Evolutionary conservation across 768 basidiomycete genomes (phyloP).

Genomic region (Lepiota venenata): DNA sequence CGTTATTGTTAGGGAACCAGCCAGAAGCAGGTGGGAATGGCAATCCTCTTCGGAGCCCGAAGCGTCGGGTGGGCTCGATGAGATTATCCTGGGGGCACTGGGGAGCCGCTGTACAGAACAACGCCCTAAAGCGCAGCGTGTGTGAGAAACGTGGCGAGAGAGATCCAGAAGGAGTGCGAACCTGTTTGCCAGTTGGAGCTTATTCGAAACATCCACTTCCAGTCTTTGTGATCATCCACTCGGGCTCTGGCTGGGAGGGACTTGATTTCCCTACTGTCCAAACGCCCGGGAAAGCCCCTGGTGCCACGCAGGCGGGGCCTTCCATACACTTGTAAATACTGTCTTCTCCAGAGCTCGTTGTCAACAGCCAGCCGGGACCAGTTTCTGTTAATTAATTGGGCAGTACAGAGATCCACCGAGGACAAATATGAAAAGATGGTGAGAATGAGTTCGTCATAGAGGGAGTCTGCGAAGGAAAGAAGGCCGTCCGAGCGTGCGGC

Average conservation of each 20-base stretch:
- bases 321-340: slow-evolving; percentile 65
- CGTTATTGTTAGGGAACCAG: slow-evolving; percentile 56
- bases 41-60: slow-evolving; percentile 8
- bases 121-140: slow-evolving; percentile 45
- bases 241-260: slow-evolving; percentile 53
- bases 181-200: slow-evolving; percentile 82
- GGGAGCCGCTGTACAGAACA: slow-evolving; percentile 46
- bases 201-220: slow-evolving; percentile 88
- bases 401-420: slow-evolving; percentile 62
- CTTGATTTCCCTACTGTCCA: slow-evolving; percentile 56
- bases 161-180: slow-evolving; percentile 25
- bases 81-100: background rate
- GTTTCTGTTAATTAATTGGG: slow-evolving; percentile 58
- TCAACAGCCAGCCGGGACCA: slow-evolving; percentile 68
- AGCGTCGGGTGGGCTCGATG: slow-evolving; percentile 5
- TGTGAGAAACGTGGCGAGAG: slow-evolving; percentile 16
- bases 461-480: slow-evolving; percentile 46
- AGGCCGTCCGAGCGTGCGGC: slow-evolving; percentile 12
- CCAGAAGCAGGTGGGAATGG: slow-evolving; percentile 48
- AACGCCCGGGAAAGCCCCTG: slow-evolving; percentile 53
- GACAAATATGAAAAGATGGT: slow-evolving; percentile 71
- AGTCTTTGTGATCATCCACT: slow-evolving; percentile 46
- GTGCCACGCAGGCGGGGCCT: slow-evolving; percentile 65
- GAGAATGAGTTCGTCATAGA: slow-evolving; percentile 77
- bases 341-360: slow-evolving; percentile 68